Evolutionary conservation across 768 basidiomycete genomes (phyloP).

Genomic region (Pleurotus sapidus): DNA sequence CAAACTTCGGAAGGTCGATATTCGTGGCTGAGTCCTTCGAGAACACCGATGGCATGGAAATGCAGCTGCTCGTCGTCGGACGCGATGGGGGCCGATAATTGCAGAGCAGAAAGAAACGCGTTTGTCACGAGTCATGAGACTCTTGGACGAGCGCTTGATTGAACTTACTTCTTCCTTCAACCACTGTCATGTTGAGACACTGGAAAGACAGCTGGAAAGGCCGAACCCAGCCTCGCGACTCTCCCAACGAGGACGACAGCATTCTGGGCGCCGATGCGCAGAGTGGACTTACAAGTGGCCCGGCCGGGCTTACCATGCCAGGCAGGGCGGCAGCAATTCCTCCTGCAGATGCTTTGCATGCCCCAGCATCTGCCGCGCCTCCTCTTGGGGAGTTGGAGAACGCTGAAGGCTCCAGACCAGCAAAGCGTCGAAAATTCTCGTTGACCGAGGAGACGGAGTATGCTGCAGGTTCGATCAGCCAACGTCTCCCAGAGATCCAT

Average conservation of each 20-base stretch:
- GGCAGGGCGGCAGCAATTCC: slow-evolving; percentile 18
- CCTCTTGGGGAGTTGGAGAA: neutral
- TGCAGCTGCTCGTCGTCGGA: too few relatives aligned
- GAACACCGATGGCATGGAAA: slow-evolving; percentile 29
- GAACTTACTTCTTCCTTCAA: neutral
- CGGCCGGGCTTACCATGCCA: slow-evolving; percentile 18
- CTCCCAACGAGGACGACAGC: slow-evolving; percentile 7
- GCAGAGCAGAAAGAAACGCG: too few relatives aligned
- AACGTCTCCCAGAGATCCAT: slow-evolving; percentile 32
- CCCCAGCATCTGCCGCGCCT: slow-evolving; percentile 9
- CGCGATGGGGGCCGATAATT: too few relatives aligned
- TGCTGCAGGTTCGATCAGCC: slow-evolving; percentile 24
- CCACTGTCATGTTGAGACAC: slow-evolving; percentile 40
- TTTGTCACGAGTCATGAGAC: too few relatives aligned
- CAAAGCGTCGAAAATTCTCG: slow-evolving; percentile 14
- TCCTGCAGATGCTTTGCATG: slow-evolving; percentile 9
- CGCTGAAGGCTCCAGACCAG: neutral
- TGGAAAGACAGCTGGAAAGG: slow-evolving; percentile 51
- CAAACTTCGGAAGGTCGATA: slow-evolving; percentile 52
- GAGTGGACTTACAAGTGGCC: slow-evolving; percentile 21
- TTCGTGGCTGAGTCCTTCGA: slow-evolving; percentile 26
- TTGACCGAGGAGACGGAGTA: slow-evolving; percentile 16
- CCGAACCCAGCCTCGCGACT: slow-evolving; percentile 13
- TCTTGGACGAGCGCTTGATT: too few relatives aligned
- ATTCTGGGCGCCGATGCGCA: slow-evolving; percentile 19